Evolutionary conservation across 2,329 filamentous ascomycete genomes (phyloP).

Genomic region (Microascus cirrosus): DNA sequence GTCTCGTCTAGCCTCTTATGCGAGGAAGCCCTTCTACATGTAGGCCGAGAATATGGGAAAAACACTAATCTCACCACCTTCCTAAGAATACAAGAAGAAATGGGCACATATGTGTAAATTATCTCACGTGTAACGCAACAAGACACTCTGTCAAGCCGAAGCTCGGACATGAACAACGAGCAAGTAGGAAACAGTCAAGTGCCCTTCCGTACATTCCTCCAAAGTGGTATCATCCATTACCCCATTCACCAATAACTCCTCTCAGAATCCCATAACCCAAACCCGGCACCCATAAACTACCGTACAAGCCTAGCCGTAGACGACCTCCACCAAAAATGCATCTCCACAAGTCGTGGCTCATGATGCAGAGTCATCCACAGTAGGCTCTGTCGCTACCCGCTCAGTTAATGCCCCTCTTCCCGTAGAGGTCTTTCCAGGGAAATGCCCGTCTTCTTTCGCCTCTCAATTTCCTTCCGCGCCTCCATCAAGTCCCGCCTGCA

Average conservation of each 20-base stretch:
- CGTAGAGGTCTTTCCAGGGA: conserved; percentile 1
- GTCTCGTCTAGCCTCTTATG: too few species aligned
- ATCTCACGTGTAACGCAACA: too few species aligned
- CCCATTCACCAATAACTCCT: neutral
- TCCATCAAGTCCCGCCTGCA: conserved; percentile 9
- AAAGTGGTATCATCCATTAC: neutral
- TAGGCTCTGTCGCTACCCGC: neutral
- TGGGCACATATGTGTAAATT: too few species aligned
- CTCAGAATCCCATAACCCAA: neutral
- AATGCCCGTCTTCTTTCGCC: neutral
- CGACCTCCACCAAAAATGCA: neutral
- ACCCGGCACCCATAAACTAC: neutral
- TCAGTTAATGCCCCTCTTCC: neutral
- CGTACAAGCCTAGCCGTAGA: neutral
- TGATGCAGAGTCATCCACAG: neutral
- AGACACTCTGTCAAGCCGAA: too few species aligned
- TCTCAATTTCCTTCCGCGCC: conserved; percentile 2
- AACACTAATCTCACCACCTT: too few species aligned
- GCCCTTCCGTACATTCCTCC: neutral
- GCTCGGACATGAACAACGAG: neutral
- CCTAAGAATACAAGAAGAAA: too few species aligned
- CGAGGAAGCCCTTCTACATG: too few species aligned
- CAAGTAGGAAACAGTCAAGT: neutral
- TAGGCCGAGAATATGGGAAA: too few species aligned
- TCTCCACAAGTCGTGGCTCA: neutral